Conservation (phyloP, 768 basidiomycete species). For the Boletus coccyginus region DNA sequence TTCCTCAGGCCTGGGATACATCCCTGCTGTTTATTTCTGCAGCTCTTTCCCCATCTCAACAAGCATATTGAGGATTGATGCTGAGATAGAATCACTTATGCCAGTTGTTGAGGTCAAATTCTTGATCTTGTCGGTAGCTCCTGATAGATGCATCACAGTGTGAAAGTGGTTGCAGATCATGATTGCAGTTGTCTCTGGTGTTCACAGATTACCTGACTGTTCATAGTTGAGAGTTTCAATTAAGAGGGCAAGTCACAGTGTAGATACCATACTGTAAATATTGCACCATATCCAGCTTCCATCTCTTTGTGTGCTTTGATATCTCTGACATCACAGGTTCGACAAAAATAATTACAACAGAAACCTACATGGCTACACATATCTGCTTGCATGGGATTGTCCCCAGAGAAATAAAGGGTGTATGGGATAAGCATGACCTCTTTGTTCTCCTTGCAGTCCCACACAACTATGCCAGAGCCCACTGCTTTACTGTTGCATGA, state of each 20-base stretch:
- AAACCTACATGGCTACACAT: constrained; percentile 38
- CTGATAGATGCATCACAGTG: no score
- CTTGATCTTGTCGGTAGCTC: no score
- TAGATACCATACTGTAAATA: constrained; percentile 29
- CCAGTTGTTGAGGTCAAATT: no score
- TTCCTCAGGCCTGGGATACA: no score
- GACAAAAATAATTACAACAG: constrained; percentile 40
- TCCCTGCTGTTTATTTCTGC: neutral
- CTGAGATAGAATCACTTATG: neutral
- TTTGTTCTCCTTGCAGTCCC: constrained; percentile 23
- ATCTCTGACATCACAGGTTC: constrained; percentile 39
- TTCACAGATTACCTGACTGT: no score
- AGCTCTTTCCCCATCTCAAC: constrained; percentile 7
- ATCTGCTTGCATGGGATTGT: constrained; percentile 34
- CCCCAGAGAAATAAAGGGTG: constrained; percentile 30
- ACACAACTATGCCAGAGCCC: constrained; percentile 22
- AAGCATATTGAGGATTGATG: neutral
- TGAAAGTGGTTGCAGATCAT: no score
- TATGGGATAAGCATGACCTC: constrained; percentile 15
- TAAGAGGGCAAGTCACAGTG: no score
- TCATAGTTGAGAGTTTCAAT: neutral
- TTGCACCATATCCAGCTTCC: constrained; percentile 32
- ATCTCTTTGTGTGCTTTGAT: constrained; percentile 31
- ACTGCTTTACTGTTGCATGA: neutral
- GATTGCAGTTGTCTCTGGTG: no score